phyloP scores from a whole-genome alignment of 1,284 basidiomycete species.

The Lignosus rhinocerotis region DNA sequence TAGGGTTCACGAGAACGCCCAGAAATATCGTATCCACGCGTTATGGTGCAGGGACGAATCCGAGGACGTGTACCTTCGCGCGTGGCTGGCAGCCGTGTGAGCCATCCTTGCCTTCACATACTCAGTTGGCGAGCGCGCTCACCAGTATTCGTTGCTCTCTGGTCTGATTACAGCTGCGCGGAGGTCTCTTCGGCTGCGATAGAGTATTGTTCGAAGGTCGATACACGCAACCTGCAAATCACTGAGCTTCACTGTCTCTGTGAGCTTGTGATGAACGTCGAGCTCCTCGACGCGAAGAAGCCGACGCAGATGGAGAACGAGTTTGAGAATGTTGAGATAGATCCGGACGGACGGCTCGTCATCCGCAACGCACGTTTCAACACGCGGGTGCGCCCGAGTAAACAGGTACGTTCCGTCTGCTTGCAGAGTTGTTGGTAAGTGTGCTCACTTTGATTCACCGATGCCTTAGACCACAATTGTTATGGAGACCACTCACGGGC shows the following conservation, averaged over 20 bases:
- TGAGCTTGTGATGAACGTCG: conserved; percentile 24
- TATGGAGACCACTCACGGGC: conserved; percentile 8
- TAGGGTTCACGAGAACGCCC: conserved; percentile 1
- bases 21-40: conserved; percentile 1
- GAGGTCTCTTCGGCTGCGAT: not conserved
- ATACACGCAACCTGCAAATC: conserved; percentile 6
- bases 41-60: conserved; percentile 6
- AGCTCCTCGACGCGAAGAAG: conserved; percentile 26
- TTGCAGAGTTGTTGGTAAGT: not conserved
- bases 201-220: conserved; percentile 1
- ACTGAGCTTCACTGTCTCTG: conserved; percentile 21
- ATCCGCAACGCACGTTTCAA: conserved; percentile 27
- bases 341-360: conserved; percentile 19
- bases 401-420: conserved; percentile 12
- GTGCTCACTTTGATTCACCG: not conserved
- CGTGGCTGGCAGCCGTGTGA: conserved; percentile 14
- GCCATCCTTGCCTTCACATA: not conserved
- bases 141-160: not conserved
- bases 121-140: not conserved
- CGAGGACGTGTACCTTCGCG: conserved; percentile 13
- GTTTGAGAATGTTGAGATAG: conserved; percentile 18
- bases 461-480: not conserved
- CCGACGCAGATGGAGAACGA: conserved; percentile 32
- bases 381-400: conserved; percentile 25
- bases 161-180: not conserved